Base-by-base conservation (phyloP, 306 rosid species). In the Sicyos baderoa region DNA sequence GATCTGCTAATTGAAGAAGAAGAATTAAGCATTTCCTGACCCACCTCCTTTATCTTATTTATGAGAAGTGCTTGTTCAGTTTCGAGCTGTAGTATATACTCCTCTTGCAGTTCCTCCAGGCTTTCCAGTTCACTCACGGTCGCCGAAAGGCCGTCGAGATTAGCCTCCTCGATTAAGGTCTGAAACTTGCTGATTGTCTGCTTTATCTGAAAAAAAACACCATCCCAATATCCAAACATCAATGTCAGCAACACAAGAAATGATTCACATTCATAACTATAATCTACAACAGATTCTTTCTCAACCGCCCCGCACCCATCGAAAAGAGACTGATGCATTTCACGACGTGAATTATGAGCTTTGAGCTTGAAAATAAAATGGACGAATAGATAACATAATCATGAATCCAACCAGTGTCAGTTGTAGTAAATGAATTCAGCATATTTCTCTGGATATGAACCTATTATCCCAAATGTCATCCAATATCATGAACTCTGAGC, bases 41-140 rank as follows among this genome's bases (percentile, higher is more conserved):
- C 99, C 49, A 94, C 86, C 76, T 86, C 96, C 82, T 78, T 86
- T 68, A 90, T 75, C 83, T 90, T 94, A 84, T 83, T 83, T 16
- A 94, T 82, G 37, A 94, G 97, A 61, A 94, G 95, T 81, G 59
- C 76, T 72, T 90, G 99, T 75, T 90, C 99, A 4, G 86, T 94
- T 77, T 94, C 97, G 6, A 94, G 74, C 69, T 88, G 95, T 37
- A 18, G 68, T 83, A 90, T 84, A 73, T 86, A 90, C 9, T 80
- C 91, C 81, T 84, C 91, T 56, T 85, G 99, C 44, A 82, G 72
- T 27, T 86, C 92, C 75, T 94, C 96, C 0, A 88, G 74, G 49
- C 86, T 80, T 82, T 88, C 90, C 32, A 94, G 80, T 75, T 94
- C 97, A 51, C 78, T 77, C 84, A 94, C 63, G 17, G 79, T 40